phyloP scores from a whole-genome alignment of 1,284 basidiomycete species.

The Cystobasidium slooffiae region DNA sequence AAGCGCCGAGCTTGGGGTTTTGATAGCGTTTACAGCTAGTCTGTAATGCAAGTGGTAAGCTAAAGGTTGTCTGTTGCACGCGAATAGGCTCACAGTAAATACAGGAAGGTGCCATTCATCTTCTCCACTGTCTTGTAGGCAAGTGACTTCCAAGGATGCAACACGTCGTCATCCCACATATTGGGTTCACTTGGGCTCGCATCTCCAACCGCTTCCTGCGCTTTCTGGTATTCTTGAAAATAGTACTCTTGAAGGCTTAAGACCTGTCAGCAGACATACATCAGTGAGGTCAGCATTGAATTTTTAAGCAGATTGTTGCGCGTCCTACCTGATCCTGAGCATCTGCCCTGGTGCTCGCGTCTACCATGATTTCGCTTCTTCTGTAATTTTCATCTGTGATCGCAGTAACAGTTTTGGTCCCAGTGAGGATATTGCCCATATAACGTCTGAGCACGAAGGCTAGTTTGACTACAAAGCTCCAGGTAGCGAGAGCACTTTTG shows the following conservation, averaged over 20 bases:
- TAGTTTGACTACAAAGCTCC: conserved; percentile 4
- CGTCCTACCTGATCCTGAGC: conserved; percentile 25
- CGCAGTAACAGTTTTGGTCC: neutral
- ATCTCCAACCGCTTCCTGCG: conserved; percentile 8
- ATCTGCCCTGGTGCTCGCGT: neutral
- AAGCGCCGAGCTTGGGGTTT: too few relatives aligned
- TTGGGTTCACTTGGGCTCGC: neutral
- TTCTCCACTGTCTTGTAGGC: neutral
- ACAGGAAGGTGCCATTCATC: neutral
- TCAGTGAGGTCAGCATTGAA: too few relatives aligned
- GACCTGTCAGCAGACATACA: too few relatives aligned
- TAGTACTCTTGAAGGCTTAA: neutral
- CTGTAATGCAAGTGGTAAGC: too few relatives aligned
- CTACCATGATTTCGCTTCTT: neutral
- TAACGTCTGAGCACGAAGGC: neutral
- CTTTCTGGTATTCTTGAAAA: neutral
- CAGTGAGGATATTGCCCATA: neutral
- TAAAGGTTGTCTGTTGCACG: too few relatives aligned
- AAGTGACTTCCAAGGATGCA: neutral
- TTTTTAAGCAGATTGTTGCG: too few relatives aligned
- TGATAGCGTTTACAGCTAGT: too few relatives aligned
- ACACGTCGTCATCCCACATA: neutral
- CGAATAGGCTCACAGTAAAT: too few relatives aligned
- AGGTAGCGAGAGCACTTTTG: neutral
- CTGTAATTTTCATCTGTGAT: conserved; percentile 29